phyloP scores from a whole-genome alignment of 1,139 yeast species.

The Geotrichum bryndzae region DNA sequence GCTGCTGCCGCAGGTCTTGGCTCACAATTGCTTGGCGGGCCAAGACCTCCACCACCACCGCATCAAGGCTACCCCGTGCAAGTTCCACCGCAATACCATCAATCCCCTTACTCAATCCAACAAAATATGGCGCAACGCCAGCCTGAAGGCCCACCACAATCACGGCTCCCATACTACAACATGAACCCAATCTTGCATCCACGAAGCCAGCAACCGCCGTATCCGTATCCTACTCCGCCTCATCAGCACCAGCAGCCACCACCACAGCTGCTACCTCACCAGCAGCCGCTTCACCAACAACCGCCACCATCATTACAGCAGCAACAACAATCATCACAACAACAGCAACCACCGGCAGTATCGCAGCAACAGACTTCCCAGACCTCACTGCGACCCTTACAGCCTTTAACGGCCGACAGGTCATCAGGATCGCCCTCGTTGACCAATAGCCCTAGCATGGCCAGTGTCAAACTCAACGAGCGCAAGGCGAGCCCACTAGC shows the following conservation, averaged over 20 bases:
- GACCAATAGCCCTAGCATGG: not conserved
- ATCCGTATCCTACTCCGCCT: constrained; percentile 11
- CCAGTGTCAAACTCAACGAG: not conserved
- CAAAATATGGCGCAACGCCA: constrained; percentile 19
- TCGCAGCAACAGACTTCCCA: constrained; percentile 5
- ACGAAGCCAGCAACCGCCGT: constrained; percentile 14
- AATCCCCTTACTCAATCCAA: constrained; percentile 13
- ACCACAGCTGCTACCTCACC: constrained; percentile 8
- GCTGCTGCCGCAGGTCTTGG: not conserved
- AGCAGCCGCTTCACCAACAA: constrained; percentile 14
- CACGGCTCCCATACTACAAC: constrained; percentile 4
- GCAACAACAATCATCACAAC: not conserved
- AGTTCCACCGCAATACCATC: constrained; percentile 18
- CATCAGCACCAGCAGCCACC: constrained; percentile 4
- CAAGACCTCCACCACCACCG: constrained; percentile 3
- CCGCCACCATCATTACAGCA: constrained; percentile 12
- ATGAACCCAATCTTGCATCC: constrained; percentile 1
- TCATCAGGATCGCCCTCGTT: constrained; percentile 5
- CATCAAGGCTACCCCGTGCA: constrained; percentile 6
- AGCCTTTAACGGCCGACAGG: not conserved
- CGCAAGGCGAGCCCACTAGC: constrained; percentile 3
- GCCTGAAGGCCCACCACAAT: constrained; percentile 16
- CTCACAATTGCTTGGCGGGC: not conserved
- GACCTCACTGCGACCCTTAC: not conserved
- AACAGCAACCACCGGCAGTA: constrained; percentile 4